Base-by-base conservation (phyloP, 176 grass and related monocot species). In the Pharus latifolius region DNA sequence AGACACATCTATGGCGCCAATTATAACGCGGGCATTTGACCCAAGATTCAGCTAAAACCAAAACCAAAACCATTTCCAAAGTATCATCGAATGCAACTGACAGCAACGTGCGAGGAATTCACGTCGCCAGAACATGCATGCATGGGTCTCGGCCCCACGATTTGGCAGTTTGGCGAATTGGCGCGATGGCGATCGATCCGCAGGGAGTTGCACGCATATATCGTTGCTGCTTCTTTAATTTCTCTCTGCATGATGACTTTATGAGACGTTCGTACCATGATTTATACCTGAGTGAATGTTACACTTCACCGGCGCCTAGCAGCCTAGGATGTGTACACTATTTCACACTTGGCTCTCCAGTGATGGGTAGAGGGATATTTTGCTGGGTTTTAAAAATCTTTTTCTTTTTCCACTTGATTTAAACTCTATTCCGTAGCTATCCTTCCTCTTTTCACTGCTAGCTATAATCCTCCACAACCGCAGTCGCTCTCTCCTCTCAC, bases 11-110 rank as follows among this genome's bases (percentile, higher is more conserved):
- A 47, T 33, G 26, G 8, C 49, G 12, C 29, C 29, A 33, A 50
- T 4, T 27, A 6, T 46, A 5, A 40, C 12, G 14, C 2, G 27
- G 11, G 20, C 35, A 22, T 16, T 40, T 52, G 20, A n/a, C n/a
- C n/a, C 35, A 38, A 38, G 35, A 4, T 5, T 38, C 9, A 38
- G 4, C 6, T 38, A 38, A 4, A 12, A 31, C 14, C 34, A 48
- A 30, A 34, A 8, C 11, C 32, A 33, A 19, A 40, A 60, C 12
- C 19, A 9, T 6, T 34, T 59, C 63, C 52, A 11, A 13, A 3
- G 53, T 40, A 19, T 49, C 52, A 60, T 78, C 76, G 46, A 10
- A 73, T 72, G 68, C 48, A 3, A 18, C 25, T 71, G 46, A 72
- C 67, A 6, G 43, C 56, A 6, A 30, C 32, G 10, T 38, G 66